phyloP scores from a whole-genome alignment of 345 rosid species.

The Dipteronia dyeriana region DNA sequence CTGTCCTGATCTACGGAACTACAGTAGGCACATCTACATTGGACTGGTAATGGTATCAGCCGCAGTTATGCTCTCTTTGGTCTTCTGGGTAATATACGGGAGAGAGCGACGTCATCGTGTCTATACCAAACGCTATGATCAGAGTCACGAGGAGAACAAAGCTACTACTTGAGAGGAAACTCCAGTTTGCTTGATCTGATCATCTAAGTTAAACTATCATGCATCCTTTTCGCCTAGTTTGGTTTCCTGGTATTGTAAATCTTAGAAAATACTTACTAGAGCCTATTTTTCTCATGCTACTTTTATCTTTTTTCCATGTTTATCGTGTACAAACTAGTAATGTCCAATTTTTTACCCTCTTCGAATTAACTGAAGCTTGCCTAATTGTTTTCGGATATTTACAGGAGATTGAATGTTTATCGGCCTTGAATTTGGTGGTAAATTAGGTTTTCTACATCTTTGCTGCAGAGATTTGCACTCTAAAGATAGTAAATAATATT shows the following conservation, averaged over 20 bases:
- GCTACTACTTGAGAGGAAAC: conserved; percentile 21
- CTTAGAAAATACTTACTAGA: background rate
- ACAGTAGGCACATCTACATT: conserved; percentile 63
- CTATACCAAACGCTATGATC: conserved; percentile 24
- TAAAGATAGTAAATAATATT: too few species aligned
- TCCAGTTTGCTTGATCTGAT: background rate
- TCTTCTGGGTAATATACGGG: conserved; percentile 73
- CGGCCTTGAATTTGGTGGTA: background rate
- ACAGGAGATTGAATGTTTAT: background rate
- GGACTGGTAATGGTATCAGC: conserved; percentile 75
- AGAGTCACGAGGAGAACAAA: conserved; percentile 21
- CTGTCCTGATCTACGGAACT: conserved; percentile 64
- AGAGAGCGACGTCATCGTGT: conserved; percentile 63
- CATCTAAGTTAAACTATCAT: background rate
- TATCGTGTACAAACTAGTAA: background rate
- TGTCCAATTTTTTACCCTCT: background rate
- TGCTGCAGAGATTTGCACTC: too few species aligned
- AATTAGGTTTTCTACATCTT: background rate
- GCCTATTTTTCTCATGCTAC: background rate
- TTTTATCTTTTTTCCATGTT: background rate
- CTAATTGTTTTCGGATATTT: background rate
- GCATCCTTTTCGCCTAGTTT: background rate
- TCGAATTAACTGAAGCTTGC: background rate
- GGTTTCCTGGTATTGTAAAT: conserved; percentile 9
- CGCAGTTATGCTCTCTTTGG: conserved; percentile 86